Evolutionary conservation across 2,329 filamentous ascomycete genomes (phyloP), one percentile per base, ranked within the genome.

Genomic region (Paramyrothecium roridum): DNA sequence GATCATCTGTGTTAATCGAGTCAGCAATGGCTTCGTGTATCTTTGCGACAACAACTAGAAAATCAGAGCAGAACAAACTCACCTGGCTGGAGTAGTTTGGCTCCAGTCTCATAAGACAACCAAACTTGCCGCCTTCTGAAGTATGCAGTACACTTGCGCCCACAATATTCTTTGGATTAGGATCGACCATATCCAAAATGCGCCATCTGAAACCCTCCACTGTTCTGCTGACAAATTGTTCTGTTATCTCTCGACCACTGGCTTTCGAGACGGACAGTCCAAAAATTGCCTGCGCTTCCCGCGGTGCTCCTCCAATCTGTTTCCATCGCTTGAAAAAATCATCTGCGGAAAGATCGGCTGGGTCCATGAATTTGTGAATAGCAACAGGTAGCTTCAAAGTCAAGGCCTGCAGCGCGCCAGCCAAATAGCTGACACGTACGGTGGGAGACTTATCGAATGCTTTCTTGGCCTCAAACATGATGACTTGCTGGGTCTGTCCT

Each of bases 241-340:
- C 84, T 57, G 81, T 89, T 59, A 96, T 83, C 59, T 88, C 86
- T 56, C 83, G 78, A 13, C 80, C 79, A 13, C 59, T 54, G 17
- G 79, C 80, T 26, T 80, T 80, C 1, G 70, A 70, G 2, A 61
- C 58, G 1, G 77, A 73, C 12, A 93, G 70, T 0, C 87, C 86
- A 71, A 99, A 96, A 33, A 98, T 91, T 50, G 83, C 83, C 70
- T 99, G 95, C 0, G 90, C 87, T 72, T 99, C 96, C 30, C 96
- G 84, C 1, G 93, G 88, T 2, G 85, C 85, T 6, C 90, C 91
- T 13, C 95, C 95, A 64, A 99, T 98, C 75, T 99, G 95, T 80
- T 96, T 96, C 95, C 95, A 99, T 52, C 96, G 83, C 80, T 96
- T 97, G 83, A 99, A 99, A 75, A 98, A 99, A 69, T 99, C 95